Percentiles rank a stretch among this genome's conserved stretches.
These are phyloP conservation scores for Cryptococcus floricola DNA, from an alignment of 1,284 basidiomycete genomes.

Conservation along the genomic window DNA sequence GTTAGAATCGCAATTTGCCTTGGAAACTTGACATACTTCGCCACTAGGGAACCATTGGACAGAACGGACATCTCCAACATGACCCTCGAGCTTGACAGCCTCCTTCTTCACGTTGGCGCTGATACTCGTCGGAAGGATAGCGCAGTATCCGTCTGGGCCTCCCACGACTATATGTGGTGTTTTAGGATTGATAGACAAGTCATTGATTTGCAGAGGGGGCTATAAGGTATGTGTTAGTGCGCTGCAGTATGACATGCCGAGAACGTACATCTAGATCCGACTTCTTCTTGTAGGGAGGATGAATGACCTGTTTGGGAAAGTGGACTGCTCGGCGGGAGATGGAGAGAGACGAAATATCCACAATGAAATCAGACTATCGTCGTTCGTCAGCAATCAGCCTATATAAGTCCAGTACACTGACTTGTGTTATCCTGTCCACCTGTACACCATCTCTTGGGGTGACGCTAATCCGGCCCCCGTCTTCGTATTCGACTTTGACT, in stretches of 20 bases:
- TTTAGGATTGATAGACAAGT: constrained; percentile 39
- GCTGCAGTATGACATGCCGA: neutral
- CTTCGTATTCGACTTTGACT: constrained; percentile 23
- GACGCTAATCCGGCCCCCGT: constrained; percentile 28
- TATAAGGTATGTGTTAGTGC: constrained; percentile 9
- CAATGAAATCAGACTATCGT: constrained; percentile 32
- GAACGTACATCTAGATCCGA: constrained; percentile 27
- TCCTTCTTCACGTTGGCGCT: constrained; percentile 8
- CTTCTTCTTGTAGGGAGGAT: constrained; percentile 35
- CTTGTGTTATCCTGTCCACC: constrained; percentile 33
- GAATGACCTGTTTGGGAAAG: constrained; percentile 41
- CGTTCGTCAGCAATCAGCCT: neutral
- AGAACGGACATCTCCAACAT: constrained; percentile 49
- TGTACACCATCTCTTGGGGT: constrained; percentile 30
- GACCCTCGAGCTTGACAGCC: constrained; percentile 42
- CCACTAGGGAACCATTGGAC: constrained; percentile 46
- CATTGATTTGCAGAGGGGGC: constrained; percentile 42
- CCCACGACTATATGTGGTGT: constrained; percentile 39
- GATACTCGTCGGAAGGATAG: constrained; percentile 30
- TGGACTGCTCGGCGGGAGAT: constrained; percentile 23
- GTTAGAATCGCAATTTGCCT: neutral
- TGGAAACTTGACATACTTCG: constrained; percentile 21
- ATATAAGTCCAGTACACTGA: constrained; percentile 10
- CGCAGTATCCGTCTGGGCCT: constrained; percentile 48
- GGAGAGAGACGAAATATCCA: constrained; percentile 28